Evolutionary conservation across 2,329 filamentous ascomycete genomes (phyloP).

Genomic region (Aspergillus fischeri): DNA sequence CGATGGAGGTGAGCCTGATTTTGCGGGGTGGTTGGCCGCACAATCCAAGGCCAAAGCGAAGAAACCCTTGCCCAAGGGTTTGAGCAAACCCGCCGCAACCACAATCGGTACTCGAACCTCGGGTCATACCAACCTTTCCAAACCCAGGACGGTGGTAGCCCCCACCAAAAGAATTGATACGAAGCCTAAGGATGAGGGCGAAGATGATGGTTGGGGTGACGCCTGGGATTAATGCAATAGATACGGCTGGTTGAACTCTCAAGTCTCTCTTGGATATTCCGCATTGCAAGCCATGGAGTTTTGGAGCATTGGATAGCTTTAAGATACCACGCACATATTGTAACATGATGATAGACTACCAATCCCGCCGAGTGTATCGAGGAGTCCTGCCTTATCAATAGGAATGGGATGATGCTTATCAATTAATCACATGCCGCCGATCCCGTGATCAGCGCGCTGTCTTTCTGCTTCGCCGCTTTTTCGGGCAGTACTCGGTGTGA

Average conservation of each 20-base stretch:
- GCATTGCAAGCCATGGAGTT: not conserved
- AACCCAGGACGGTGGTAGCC: constrained; percentile 45
- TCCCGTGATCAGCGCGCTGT: constrained; percentile 15
- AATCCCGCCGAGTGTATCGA: not conserved
- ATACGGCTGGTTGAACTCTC: not conserved
- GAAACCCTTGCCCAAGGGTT: constrained; percentile 77
- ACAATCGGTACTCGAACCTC: constrained; percentile 36
- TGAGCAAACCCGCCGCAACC: constrained; percentile 57
- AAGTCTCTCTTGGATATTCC: not conserved
- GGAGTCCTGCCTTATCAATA: not conserved
- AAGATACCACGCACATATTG: constrained; percentile 6
- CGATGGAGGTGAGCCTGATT: constrained; percentile 86
- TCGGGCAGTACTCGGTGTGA: not conserved
- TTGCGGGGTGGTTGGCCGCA: constrained; percentile 89
- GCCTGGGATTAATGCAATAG: constrained; percentile 41
- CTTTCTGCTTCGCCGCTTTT: constrained; percentile 2
- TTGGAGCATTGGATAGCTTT: not conserved
- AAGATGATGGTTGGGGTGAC: constrained; percentile 47
- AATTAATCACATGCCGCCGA: constrained; percentile 5
- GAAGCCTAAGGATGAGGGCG: constrained; percentile 50
- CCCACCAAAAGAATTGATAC: constrained; percentile 65
- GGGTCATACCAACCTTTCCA: constrained; percentile 36
- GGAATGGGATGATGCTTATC: not conserved
- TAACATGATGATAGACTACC: not conserved
- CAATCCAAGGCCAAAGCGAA: constrained; percentile 70